Conservation (phyloP, 2,329 filamentous ascomycete genomes). For the Pseudogymnoascus sp. region DNA sequence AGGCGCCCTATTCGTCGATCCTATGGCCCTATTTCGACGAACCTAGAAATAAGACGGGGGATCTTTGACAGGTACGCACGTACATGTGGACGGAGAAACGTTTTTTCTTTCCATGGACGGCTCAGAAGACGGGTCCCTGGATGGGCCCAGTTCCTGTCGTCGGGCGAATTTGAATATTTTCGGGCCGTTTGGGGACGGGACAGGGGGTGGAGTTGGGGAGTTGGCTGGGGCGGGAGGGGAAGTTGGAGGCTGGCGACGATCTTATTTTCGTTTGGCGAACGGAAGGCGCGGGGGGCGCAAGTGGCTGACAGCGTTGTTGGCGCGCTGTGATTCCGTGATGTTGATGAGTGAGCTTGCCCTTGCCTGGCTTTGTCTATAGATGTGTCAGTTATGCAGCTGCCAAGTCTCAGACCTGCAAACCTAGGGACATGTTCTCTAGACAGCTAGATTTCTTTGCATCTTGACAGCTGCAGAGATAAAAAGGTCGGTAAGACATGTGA, state of each 20-base stretch:
- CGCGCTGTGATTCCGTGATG: background rate
- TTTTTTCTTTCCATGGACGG: background rate
- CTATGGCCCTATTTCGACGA: background rate
- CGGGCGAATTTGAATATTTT: background rate
- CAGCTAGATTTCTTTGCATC: background rate
- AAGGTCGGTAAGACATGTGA: background rate
- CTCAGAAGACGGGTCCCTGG: background rate
- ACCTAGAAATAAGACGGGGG: background rate
- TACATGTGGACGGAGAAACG: background rate
- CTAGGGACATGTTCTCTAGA: background rate
- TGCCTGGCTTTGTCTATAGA: background rate
- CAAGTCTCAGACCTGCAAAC: background rate
- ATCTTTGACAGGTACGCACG: background rate
- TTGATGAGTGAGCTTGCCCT: background rate
- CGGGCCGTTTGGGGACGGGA: slow-evolving; percentile 5
- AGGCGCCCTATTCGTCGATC: background rate
- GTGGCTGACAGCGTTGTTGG: background rate
- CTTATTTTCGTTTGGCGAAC: background rate
- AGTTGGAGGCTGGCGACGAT: background rate
- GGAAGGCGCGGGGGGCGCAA: background rate
- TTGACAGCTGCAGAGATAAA: background rate
- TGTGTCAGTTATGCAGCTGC: background rate
- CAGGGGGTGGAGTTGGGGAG: background rate
- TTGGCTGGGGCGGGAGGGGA: background rate
- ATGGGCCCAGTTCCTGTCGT: background rate